Base-by-base conservation (phyloP, 108 stramenopile species). In the Nitzschia sp. region DNA sequence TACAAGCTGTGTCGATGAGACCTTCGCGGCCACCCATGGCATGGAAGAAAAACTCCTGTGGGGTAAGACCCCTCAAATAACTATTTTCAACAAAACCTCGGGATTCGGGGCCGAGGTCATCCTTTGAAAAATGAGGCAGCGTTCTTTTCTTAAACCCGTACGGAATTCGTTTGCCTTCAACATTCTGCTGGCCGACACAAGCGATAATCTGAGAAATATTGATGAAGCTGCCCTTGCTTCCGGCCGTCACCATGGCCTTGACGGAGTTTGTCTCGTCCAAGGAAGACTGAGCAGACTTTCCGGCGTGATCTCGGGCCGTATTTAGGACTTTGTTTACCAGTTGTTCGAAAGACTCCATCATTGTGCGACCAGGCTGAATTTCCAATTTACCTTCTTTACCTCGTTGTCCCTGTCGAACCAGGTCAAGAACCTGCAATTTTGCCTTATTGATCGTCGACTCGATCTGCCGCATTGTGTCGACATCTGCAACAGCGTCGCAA, bases 191-290 rank as follows among this genome's bases (percentile, higher is more conserved):
- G 42, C 99, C 99, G 27, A 99, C 98, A 76, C 99, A 99, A 57
- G 97, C 97, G 75, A 99, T 97, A 78, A 99, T 99, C 82, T 99
- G 99, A 26, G 97, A 96, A 72, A 99, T 98, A 75, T 99, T 99
- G 72, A 97, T 97, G 68, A 94, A 96, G 23, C 90, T 92, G 29
- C 99, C 99, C 86, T 99, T 99, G 35, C 94, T 96, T 34, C 99
- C 99, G 45, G 97, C 91, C 38, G 88, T 91, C 18, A 97, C 97
- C 97, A 98, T 98, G 57, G 97, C 97, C 76, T 97, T 97, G 45
- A 98, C 96, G 54, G 94, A 94, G 76, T 98, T 99, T 5, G 88
- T 92, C 77, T 98, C 97, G 54, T 91, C 90, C 58, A 98, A 70
- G 58, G 91, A 89, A 8, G 76, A 77, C 76, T 96, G 97, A 29